A percentile compares a stretch with the other conserved stretches of the same genome.
These are phyloP conservation scores for Trebouxia sp. DNA, from an alignment of 139 green algal genomes.

Conservation along the genomic window DNA sequence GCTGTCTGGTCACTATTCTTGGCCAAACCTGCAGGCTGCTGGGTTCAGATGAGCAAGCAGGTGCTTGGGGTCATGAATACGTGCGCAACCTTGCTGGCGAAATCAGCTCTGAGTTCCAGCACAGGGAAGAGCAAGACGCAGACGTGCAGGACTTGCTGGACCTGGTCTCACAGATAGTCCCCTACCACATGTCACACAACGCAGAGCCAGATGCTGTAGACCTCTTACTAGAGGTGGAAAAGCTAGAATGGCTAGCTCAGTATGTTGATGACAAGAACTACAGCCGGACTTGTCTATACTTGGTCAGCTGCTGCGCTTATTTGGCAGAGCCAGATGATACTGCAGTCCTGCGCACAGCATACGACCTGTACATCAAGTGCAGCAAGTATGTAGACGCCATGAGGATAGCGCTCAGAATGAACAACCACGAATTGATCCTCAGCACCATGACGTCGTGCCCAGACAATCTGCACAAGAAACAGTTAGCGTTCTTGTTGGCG, in stretches of 20 bases:
- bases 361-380: conserved; percentile 82
- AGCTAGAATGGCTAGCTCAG: conserved; percentile 71
- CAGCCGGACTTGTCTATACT: conserved; percentile 91
- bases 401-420: conserved; percentile 68
- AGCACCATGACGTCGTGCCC: conserved; percentile 32
- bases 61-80: conserved; percentile 97
- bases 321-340: conserved; percentile 93
- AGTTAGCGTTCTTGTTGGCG: conserved; percentile 93
- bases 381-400: conserved; percentile 83
- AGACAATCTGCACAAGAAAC: conserved; percentile 82
- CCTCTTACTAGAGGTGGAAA: conserved; percentile 96
- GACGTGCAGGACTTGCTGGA: conserved; percentile 77
- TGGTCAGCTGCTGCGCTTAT: conserved; percentile 87
- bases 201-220: conserved; percentile 98
- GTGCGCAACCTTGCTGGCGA: conserved; percentile 90
- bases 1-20: too few species aligned
- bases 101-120: conserved; percentile 78
- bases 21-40: conserved; percentile 18
- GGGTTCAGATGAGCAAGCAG: conserved; percentile 61
- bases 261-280: conserved; percentile 90
- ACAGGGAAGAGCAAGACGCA: conserved; percentile 44
- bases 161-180: conserved; percentile 92
- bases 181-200: conserved; percentile 97
- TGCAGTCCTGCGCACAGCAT: conserved; percentile 77
- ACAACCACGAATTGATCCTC: conserved; percentile 41